Conservation (phyloP, 768 basidiomycete genomes). For the Tylopilus sp. region DNA sequence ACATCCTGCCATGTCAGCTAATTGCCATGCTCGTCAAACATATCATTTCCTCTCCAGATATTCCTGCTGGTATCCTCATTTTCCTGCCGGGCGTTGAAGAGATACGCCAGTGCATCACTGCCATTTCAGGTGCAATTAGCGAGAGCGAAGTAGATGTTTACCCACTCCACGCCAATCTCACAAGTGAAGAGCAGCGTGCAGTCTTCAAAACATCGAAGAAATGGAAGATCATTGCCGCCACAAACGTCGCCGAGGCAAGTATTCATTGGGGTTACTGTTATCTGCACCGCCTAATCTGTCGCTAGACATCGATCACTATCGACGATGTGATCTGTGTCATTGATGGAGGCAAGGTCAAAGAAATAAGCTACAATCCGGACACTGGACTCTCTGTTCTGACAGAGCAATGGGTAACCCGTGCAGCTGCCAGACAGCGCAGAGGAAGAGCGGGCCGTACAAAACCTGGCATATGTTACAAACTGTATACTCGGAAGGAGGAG, state of each 20-base stretch:
- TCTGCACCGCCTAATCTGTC: not conserved
- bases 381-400: slow-evolving; percentile 70
- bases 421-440: slow-evolving; percentile 78
- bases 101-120: slow-evolving; percentile 72
- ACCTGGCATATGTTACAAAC: slow-evolving; percentile 81
- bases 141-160: slow-evolving; percentile 48
- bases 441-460: slow-evolving; percentile 89
- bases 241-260: slow-evolving; percentile 85
- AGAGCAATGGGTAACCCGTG: slow-evolving; percentile 75
- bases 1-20: slow-evolving; percentile 43
- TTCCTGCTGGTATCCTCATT: slow-evolving; percentile 68
- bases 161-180: slow-evolving; percentile 87
- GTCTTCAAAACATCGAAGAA: slow-evolving; percentile 63
- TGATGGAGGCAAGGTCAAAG: slow-evolving; percentile 83
- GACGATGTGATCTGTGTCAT: slow-evolving; percentile 86
- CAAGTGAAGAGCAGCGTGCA: slow-evolving; percentile 75
- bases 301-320: slow-evolving; percentile 84
- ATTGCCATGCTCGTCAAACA: slow-evolving; percentile 63
- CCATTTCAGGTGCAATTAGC: slow-evolving; percentile 39
- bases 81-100: slow-evolving; percentile 92
- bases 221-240: slow-evolving; percentile 86
- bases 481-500: slow-evolving; percentile 74
- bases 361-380: slow-evolving; percentile 68
- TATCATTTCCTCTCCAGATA: slow-evolving; percentile 47
- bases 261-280: not conserved